Evolutionary conservation across 495 filamentous ascomycete genomes (phyloP), one percentile per base, ranked within the genome.

Genomic region (Aspergillus olivimuriae): DNA sequence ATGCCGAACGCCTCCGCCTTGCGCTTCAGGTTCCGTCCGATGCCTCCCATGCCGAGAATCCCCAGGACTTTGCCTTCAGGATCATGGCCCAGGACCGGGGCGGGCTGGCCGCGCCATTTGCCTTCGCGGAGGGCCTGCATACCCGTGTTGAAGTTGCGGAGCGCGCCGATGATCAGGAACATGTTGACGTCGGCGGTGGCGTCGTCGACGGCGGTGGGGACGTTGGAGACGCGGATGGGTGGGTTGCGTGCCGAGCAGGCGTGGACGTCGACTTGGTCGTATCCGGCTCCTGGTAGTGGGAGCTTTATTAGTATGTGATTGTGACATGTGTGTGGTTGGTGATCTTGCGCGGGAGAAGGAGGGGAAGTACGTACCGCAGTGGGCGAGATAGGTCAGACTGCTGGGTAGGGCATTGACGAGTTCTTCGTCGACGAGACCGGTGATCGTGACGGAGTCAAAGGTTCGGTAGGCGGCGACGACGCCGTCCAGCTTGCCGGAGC

Each of bases 11-110:
- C 76, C 48, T 67, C 63, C 0, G 74, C 79, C 58, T 75, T 74
- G 42, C 58, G 63, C 53, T 80, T 66, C 51, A 77, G 37, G 44
- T 78, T 74, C 3, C 77, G 69, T 1, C 89, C 89, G 39, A 95
- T 95, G 0, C 88, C 87, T 7, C 89, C 89, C 85, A 94, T 90
- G 6, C 89, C 89, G 28, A 95, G 56, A 44, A 94, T 86, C 0
- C 84, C 84, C 2, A 86, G 68, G 30, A 74, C 71, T 49, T 84
- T 78, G 7, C 83, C 83, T 31, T 76, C 60, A 1, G 84, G 81
- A 58, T 84, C 77, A 57, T 80, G 77, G 5, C 80, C 77, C 18
- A 80, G 66, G 5, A 65, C 53, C 8, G 74, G 61, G 6, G 62
- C 51, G 4, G 69, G 66, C 12, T 65, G 44, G 4, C 78, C 75